Evolutionary conservation across 176 grass and related monocot genomes (phyloP), one percentile per base, ranked within the genome.

Genomic region (Carex myosuroides): DNA sequence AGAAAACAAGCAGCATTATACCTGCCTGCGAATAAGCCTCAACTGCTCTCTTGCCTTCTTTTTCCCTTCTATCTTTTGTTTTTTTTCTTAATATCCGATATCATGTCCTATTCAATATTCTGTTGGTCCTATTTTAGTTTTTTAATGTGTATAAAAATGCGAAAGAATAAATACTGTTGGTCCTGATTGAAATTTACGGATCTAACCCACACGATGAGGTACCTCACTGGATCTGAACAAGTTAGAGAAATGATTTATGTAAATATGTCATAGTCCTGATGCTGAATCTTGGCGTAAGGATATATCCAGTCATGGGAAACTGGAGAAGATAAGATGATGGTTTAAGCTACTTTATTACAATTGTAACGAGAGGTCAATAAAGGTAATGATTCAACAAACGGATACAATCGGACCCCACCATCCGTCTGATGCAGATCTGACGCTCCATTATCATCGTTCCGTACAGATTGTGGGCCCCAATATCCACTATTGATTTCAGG

Each of bases 381-480:
- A 82, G 60, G 80, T 29, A 66, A 82, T 44, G 42, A 65, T 82
- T 24, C 59, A 82, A 65, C 10, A 29, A 82, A 53, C 39, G 63
- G 41, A 82, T 18, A 26, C 21, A 50, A 48, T 50, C 63, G 60
- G 59, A 65, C 22, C 80, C 61, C 80, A 68, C 61, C 32, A 50
- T 65, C 80, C 80, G 80, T 82, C 60, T 50, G 80, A 82, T 82
- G 80, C 80, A 82, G 80, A 82, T 82, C 80, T 82, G 80, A 82
- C 80, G 80, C 42, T 65, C 80, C 80, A 82, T 82, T 82, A 82
- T 67, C 60, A 82, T 66, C 26, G 20, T 53, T 68, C 80, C 80
- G 80, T 82, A 82, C 80, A 52, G 14, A 82, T 41, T 12, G 35
- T 61, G 60, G 39, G 21, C 46, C 80, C 80, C 42, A 65, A 41